Conservation (phyloP, 2,329 filamentous ascomycete species). For the Talaromyces funiculosus region DNA sequence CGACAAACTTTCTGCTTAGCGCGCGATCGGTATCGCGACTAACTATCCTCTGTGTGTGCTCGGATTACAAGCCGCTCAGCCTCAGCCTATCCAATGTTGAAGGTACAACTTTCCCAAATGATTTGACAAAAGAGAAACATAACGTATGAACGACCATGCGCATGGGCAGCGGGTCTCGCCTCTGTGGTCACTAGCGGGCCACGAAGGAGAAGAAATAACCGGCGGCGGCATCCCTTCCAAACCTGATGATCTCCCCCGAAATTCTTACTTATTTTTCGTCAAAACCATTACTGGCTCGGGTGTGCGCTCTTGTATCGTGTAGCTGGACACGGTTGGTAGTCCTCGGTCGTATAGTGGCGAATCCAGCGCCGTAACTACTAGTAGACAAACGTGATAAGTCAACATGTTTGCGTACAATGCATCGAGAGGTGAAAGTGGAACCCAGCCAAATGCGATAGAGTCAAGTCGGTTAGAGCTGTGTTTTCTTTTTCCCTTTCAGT, state of each 20-base stretch:
- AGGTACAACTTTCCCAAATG: not conserved
- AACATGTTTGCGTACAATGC: not conserved
- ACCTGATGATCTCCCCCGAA: not conserved
- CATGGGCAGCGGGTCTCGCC: constrained; percentile 1
- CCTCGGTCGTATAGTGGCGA: not conserved
- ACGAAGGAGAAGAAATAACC: not conserved
- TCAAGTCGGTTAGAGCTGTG: not conserved
- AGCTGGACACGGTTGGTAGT: not conserved
- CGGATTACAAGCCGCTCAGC: not conserved
- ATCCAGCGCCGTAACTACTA: not conserved
- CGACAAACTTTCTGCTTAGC: not conserved
- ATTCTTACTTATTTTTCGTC: not conserved
- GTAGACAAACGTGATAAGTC: not conserved
- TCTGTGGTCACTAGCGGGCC: not conserved
- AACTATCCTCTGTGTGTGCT: not conserved
- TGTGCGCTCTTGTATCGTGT: not conserved
- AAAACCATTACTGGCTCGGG: not conserved
- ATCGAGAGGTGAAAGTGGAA: not conserved
- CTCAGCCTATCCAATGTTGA: not conserved
- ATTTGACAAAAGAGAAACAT: not conserved
- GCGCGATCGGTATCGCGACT: not conserved
- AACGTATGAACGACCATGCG: constrained; percentile 3
- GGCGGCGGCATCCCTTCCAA: not conserved
- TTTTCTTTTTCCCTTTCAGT: not conserved
- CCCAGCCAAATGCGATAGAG: not conserved